Base-by-base conservation (phyloP, 805 yeast genomes). In the Candida nitratophila region DNA sequence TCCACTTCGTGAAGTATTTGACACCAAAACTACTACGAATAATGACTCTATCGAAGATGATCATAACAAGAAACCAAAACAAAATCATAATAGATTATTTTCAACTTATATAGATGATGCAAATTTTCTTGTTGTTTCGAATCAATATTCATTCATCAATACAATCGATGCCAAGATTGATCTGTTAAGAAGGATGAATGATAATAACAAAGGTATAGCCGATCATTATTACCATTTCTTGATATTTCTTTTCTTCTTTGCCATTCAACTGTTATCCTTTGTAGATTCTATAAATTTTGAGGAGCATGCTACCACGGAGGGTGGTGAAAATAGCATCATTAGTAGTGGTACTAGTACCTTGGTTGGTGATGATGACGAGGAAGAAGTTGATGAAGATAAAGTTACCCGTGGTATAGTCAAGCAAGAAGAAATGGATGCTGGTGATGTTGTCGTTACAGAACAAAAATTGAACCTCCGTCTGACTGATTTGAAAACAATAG, bases 241-340 rank as follows among this genome's bases (percentile, higher is more conserved):
- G 7, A 6, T 32, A 17, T 44, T 41, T 27, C 35, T 46, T 21
- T 46, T 46, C 36, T n/a, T 33, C 16, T 29, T 44, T 24, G 41
- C 47, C 8, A 24, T 46, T 36, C 44, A 46, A 40, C n/a, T 44
- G 10, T 20, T 46, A 12, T 17, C 41, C 4, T 20, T 44, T 8
- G 16, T 46, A 3, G 47, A 44, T 22, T 43, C 46, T 24, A 16
- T 39, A 7, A 38, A 36, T 16, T 12, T 31, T 14, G 41, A 20
- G 19, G 12, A 19, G n/a, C n/a, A n/a, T n/a, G n/a, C n/a, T n/a
- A n/a, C n/a, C n/a, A n/a, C n/a, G n/a, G n/a, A n/a, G n/a, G n/a
- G n/a, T n/a, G n/a, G n/a, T n/a, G n/a, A n/a, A n/a, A n/a, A n/a
- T n/a, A n/a, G n/a, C n/a, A n/a, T n/a, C n/a, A n/a, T n/a, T n/a